These are phyloP conservation scores for Nadsonia commutata DNA, from an alignment of 1,139 yeast species.

Conservation along the genomic window DNA sequence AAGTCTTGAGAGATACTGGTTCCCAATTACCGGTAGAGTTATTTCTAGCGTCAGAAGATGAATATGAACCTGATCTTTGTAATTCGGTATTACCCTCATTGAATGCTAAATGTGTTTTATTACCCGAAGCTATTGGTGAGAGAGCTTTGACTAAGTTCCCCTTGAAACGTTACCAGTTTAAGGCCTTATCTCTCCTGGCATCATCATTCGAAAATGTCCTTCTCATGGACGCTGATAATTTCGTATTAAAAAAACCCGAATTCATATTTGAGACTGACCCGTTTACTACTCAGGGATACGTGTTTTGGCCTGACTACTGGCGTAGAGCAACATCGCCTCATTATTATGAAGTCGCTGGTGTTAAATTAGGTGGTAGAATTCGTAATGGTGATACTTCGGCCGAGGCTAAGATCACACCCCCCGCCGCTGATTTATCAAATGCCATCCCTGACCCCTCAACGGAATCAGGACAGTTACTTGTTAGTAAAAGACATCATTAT, in stretches of 20 bases:
- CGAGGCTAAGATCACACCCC: constrained; percentile 24
- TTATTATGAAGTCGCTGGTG: constrained; percentile 51
- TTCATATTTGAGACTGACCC: constrained; percentile 39
- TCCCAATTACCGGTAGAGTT: constrained; percentile 63
- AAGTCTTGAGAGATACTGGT: constrained; percentile 48
- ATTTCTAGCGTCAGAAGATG: constrained; percentile 52
- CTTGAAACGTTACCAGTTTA: constrained; percentile 66
- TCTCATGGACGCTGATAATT: constrained; percentile 62
- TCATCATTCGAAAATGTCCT: constrained; percentile 69
- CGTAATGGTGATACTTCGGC: constrained; percentile 22
- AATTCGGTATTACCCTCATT: constrained; percentile 46
- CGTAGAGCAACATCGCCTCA: constrained; percentile 54
- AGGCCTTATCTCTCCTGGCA: constrained; percentile 57
- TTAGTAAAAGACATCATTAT: constrained; percentile 51
- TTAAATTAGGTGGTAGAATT: constrained; percentile 29
- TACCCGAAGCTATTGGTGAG: constrained; percentile 43
- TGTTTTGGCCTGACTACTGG: constrained; percentile 82
- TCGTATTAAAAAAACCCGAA: constrained; percentile 47
- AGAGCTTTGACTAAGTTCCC: constrained; percentile 30
- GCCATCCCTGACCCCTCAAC: constrained; percentile 70
- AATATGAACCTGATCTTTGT: constrained; percentile 58
- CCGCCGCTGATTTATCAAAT: constrained; percentile 54
- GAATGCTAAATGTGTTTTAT: constrained; percentile 53
- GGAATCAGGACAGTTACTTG: constrained; percentile 71
- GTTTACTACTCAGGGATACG: constrained; percentile 40